Percentiles rank a stretch among this genome's conserved stretches.
Conservation (phyloP, 1,284 basidiomycete species). For the Papiliotrema terrestris region DNA sequence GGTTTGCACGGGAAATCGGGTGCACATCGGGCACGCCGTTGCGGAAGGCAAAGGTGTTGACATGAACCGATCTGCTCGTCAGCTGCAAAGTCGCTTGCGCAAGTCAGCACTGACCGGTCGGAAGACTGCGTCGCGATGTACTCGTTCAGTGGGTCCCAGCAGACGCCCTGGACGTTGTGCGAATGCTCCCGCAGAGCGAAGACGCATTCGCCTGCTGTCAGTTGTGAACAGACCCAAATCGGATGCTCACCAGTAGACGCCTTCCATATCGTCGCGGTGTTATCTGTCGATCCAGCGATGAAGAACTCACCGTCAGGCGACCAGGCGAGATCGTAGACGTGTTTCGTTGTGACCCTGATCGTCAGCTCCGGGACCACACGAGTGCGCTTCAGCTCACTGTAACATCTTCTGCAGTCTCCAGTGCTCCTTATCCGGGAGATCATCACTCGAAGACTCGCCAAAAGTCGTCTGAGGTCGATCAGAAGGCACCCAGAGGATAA, state of each 20-base stretch:
- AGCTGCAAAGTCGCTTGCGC: neutral
- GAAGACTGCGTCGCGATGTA: conserved; percentile 92
- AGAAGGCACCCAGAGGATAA: conserved; percentile 90
- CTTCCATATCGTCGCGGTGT: conserved; percentile 62
- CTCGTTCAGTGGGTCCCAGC: conserved; percentile 93
- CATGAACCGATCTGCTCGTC: conserved; percentile 64
- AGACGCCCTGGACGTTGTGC: conserved; percentile 93
- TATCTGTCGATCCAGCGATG: conserved; percentile 93
- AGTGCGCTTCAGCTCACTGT: conserved; percentile 55
- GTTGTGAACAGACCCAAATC: neutral
- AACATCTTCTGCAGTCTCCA: conserved; percentile 91
- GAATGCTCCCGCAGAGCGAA: conserved; percentile 63
- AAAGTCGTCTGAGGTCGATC: conserved; percentile 70
- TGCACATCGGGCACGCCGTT: conserved; percentile 79
- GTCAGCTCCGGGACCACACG: neutral
- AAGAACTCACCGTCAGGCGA: conserved; percentile 91
- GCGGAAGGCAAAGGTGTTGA: conserved; percentile 74
- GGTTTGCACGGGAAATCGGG: conserved; percentile 45
- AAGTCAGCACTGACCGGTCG: conserved; percentile 58
- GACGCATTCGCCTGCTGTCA: conserved; percentile 42
- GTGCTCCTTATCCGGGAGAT: conserved; percentile 85
- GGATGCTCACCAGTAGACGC: conserved; percentile 39
- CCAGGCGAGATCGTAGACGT: conserved; percentile 97
- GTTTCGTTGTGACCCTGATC: conserved; percentile 66
- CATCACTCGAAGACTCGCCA: conserved; percentile 72